Evolutionary conservation across 129 eudicot genomes (phyloP).

Genomic region (Arctium lappa): DNA sequence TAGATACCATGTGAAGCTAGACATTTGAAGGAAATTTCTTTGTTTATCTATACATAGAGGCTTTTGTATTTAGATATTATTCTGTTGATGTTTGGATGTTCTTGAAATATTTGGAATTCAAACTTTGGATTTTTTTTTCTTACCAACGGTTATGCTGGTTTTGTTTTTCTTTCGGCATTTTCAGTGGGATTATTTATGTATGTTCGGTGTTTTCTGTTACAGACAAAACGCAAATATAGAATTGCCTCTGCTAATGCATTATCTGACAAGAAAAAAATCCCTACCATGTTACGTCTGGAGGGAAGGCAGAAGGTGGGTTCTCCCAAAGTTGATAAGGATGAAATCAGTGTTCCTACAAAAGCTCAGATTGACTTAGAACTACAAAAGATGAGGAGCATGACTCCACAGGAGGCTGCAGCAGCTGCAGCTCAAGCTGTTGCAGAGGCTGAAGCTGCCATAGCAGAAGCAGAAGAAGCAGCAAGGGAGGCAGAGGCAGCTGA

Average conservation of each 20-base stretch:
- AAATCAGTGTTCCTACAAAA: constrained; percentile 41
- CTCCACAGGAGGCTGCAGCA: constrained; percentile 89
- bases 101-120: too few relatives aligned
- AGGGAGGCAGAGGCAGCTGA: constrained; percentile 98
- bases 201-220: background rate
- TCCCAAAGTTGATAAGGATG: constrained; percentile 50
- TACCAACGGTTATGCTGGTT: too few relatives aligned
- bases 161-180: background rate
- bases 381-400: constrained; percentile 87
- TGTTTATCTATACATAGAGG: too few relatives aligned
- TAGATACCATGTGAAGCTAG: too few relatives aligned
- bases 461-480: constrained; percentile 96
- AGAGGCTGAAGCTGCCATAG: constrained; percentile 95
- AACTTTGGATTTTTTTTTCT: too few relatives aligned
- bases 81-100: too few relatives aligned
- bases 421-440: constrained; percentile 95
- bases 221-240: constrained; percentile 78
- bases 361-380: constrained; percentile 77
- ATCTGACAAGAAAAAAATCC: constrained; percentile 56
- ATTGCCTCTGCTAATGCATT: constrained; percentile 44
- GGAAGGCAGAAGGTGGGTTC: constrained; percentile 46
- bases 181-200: background rate
- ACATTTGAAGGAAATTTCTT: too few relatives aligned
- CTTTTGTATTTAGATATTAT: too few relatives aligned
- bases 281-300: constrained; percentile 44